Evolutionary conservation across 805 yeast genomes (phyloP).

Genomic region (Candida nanaspora): DNA sequence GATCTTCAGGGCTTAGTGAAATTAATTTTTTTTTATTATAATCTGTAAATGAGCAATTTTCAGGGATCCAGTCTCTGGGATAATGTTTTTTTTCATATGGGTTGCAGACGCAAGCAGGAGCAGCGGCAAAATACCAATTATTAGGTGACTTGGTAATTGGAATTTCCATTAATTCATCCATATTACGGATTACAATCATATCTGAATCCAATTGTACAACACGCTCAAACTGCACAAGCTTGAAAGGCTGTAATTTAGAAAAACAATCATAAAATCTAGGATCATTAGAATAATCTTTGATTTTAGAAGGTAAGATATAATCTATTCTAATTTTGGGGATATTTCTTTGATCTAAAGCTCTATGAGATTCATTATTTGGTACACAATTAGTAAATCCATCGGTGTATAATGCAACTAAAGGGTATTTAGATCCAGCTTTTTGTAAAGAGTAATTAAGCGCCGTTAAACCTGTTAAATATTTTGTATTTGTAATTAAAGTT

Average conservation of each 20-base stretch:
- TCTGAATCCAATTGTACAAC: conserved; percentile 53
- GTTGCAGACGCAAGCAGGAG: conserved; percentile 58
- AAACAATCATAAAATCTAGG: conserved; percentile 54
- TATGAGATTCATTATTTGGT: conserved; percentile 28
- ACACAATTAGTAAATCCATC: conserved; percentile 25
- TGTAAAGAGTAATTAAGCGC: conserved; percentile 42
- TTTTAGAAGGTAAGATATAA: conserved; percentile 34
- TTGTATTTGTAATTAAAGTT: conserved; percentile 45
- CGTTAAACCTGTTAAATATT: conserved; percentile 44
- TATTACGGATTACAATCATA: conserved; percentile 48
- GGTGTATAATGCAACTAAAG: conserved; percentile 48
- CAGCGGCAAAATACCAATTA: conserved; percentile 40
- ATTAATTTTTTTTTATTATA: conserved; percentile 18
- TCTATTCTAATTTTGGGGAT: conserved; percentile 36
- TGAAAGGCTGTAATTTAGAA: conserved; percentile 53
- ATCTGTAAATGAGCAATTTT: conserved; percentile 44
- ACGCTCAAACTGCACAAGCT: conserved; percentile 41
- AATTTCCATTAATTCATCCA: conserved; percentile 53
- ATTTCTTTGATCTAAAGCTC: conserved; percentile 29
- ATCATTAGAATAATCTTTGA: conserved; percentile 41
- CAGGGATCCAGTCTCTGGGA: conserved; percentile 44
- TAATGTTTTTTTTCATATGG: conserved; percentile 46
- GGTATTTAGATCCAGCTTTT: conserved; percentile 36
- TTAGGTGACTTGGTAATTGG: conserved; percentile 22
- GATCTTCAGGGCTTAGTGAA: too few species aligned